phyloP scores from a whole-genome alignment of 169 alveolate species.

The Eimeria mitis region DNA sequence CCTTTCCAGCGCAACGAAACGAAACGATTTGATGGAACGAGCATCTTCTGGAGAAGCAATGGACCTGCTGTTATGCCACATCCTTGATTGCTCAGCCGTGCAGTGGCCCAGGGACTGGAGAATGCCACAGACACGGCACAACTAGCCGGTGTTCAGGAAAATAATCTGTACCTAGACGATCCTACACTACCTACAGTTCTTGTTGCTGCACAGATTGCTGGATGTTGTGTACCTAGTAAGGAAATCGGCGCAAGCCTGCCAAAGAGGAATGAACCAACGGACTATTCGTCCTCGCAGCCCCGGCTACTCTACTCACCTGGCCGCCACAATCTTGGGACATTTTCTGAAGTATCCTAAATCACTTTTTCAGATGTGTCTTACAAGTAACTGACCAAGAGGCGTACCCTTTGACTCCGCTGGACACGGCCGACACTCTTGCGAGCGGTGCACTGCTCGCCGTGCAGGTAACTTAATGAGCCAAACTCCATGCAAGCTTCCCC shows the following conservation, averaged over 20 bases:
- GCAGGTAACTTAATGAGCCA: background rate
- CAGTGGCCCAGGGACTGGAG: background rate
- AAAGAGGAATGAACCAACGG: background rate
- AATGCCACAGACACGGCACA: background rate
- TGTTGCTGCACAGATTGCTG: background rate
- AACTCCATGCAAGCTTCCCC: background rate
- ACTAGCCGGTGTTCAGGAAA: background rate
- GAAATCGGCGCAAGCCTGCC: background rate
- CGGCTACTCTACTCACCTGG: slow-evolving; percentile 16
- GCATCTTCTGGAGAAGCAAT: slow-evolving; percentile 43
- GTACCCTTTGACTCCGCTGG: background rate
- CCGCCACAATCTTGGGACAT: background rate
- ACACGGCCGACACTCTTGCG: background rate
- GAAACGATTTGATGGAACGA: background rate
- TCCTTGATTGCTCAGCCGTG: background rate
- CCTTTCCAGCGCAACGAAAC: slow-evolving; percentile 48
- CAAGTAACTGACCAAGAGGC: background rate
- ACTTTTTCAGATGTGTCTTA: background rate
- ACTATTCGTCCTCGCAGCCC: background rate
- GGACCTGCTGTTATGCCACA: background rate
- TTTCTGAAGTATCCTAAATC: background rate
- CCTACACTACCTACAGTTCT: background rate
- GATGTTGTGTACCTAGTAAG: background rate
- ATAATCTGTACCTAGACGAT: background rate
- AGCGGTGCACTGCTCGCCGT: slow-evolving; percentile 44